Base-by-base conservation (phyloP, 495 filamentous ascomycete genomes). In the Chaetomium tenue region DNA sequence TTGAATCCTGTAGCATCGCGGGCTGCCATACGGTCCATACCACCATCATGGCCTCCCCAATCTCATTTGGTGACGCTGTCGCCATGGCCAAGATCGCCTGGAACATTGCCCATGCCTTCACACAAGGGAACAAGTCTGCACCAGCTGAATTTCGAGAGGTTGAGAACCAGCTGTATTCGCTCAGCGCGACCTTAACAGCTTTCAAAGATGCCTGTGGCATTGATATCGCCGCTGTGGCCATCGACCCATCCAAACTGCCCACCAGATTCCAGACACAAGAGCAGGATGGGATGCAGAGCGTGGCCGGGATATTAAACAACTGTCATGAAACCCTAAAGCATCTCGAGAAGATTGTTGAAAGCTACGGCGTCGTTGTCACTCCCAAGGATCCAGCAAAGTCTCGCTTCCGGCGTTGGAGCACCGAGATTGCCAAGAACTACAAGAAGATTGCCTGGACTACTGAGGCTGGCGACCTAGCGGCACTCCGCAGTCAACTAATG, bases 381-480 rank as follows among this genome's bases (percentile, higher is more conserved):
- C 7, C 39, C 18, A 30, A 28, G 11, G 46, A 58, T 22, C 63
- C 59, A 0, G 11, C 28, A 15, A 57, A 47, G 28, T 48, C 66
- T 20, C 51, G 66, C 2, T n/a, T 68, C 25, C 53, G 50, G 39
- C 66, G 63, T 6, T 65, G 63, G 66, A 63, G 63, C 40, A 25
- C 44, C n/a, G 59, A 55, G 3, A 33, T 68, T 16, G 2, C 65
- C 11, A 63, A 25, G 30, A 66, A 68, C 46, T 68, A 65, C 59
- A 68, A 66, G 30, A 68, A 68, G 22, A 40, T 68, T 20, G 54
- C 54, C 15, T 68, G 66, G 66, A 65, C 63, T 11, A 68, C 63
- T 16, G 63, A 68, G 33, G 58, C 63, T 1, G 66, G 63, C 18
- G 66, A 68, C 23, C 47, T 68, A 6, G 63, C 66, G 11, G 52